Evolutionary conservation across 768 basidiomycete species (phyloP), one percentile per base, ranked within the genome.

Genomic region (Lentinula guzmanii): DNA sequence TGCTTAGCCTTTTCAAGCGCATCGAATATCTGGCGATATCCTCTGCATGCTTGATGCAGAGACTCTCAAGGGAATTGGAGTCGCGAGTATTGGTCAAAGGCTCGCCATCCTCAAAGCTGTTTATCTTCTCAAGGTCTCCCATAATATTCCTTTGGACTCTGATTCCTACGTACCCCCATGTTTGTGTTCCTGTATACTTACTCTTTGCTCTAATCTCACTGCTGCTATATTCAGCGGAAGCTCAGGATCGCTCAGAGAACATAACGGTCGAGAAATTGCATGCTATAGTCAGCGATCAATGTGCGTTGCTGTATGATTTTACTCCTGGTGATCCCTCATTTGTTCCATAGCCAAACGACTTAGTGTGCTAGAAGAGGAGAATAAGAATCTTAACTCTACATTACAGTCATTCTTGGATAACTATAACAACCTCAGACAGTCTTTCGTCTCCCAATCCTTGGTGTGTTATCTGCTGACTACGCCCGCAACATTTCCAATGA

Each of bases 121-220:
- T 61, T 98, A 97, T 76, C 85, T 86, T 58, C 77, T 92, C 67
- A 99, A 99, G 78, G 75, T 95, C 56, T 85, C 86, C 1, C 83
- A 95, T 69, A 86, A 86, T 64, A 79, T 99, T 56, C 86, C 90
- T 41, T 86, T 95, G 65, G 91, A 93, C 62, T 77, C 88, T 42
- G 89, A 90, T 64, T 83, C 92, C 67, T 97, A 93, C 71, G 83
- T 95, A 13, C 94, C 95, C 8, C 92, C 93, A 61, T 95, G 94
- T 93, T 69, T 68, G 91, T 76, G 52, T 24, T 41, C 1, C 37
- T 31, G 52, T 59, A 39, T 42, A 64, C 58, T 63, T 65, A 33
- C 37, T 8, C 43, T 51, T 52, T 10, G 16, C 28, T 50, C 18
- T 33, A 16, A 46, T 50, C 63, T 7, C 8, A 34, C 59, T 57